phyloP scores from a whole-genome alignment of 805 yeast genomes.

The Ogataea saltuana region DNA sequence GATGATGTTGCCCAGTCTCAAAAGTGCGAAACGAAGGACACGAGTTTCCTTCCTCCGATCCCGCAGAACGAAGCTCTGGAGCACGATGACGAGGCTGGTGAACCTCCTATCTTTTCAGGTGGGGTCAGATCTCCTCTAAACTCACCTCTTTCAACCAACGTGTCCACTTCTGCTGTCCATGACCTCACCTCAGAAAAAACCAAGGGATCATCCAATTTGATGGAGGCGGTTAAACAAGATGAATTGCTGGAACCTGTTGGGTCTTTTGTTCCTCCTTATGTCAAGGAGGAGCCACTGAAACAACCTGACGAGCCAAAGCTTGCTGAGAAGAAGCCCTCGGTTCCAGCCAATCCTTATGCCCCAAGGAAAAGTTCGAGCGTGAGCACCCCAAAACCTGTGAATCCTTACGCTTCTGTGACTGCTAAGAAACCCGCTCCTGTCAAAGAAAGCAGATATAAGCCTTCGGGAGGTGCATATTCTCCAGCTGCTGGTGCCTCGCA shows the following conservation, averaged over 20 bases:
- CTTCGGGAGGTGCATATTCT: constrained; percentile 5
- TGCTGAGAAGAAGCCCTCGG: too few species aligned
- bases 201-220: neutral
- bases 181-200: neutral
- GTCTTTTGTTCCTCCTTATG: neutral
- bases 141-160: constrained; percentile 3
- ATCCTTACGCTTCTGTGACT: constrained; percentile 26
- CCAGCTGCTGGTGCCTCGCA: neutral
- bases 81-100: constrained; percentile 1
- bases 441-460: constrained; percentile 18
- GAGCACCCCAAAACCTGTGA: constrained; percentile 14
- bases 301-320: too few species aligned
- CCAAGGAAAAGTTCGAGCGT: constrained; percentile 2
- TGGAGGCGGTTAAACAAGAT: constrained; percentile 1
- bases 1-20: constrained; percentile 4
- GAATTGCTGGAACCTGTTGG: neutral
- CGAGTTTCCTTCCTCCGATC: neutral
- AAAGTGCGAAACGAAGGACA: neutral
- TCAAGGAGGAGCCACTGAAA: neutral
- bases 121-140: neutral
- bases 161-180: neutral
- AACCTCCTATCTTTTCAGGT: constrained; percentile 4
- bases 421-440: constrained; percentile 10
- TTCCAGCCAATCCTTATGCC: constrained; percentile 7
- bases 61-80: neutral